Evolutionary conservation across 768 basidiomycete species (phyloP).

Genomic region (Hericium rajendrae): DNA sequence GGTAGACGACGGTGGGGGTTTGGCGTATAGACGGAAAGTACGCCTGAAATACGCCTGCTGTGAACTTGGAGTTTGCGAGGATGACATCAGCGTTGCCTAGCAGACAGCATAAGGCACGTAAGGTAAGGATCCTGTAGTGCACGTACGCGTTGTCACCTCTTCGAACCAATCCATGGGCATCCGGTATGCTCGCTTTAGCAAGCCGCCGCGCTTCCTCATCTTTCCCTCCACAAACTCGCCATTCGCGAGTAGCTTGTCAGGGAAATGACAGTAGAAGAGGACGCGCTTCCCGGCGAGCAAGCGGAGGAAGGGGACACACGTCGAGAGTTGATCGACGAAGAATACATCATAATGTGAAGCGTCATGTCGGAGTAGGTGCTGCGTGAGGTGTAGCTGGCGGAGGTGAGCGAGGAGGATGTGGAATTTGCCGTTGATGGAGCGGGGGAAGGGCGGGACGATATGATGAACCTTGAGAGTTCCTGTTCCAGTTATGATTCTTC

Average conservation of each 20-base stretch:
- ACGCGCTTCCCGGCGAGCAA: constrained; percentile 61
- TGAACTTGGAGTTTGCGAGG: constrained; percentile 88
- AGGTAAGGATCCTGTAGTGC: neutral
- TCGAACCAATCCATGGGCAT: constrained; percentile 87
- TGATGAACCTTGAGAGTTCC: constrained; percentile 75
- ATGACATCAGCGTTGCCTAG: constrained; percentile 84
- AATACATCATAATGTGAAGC: constrained; percentile 67
- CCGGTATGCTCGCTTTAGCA: constrained; percentile 73
- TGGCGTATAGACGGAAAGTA: constrained; percentile 63
- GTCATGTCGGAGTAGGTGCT: constrained; percentile 44
- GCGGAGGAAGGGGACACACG: constrained; percentile 79
- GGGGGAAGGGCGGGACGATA: constrained; percentile 68
- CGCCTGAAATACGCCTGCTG: constrained; percentile 65
- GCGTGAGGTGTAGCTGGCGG: constrained; percentile 76
- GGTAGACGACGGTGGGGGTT: constrained; percentile 79
- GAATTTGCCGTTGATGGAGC: constrained; percentile 67
- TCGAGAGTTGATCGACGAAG: constrained; percentile 92
- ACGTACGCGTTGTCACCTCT: constrained; percentile 79
- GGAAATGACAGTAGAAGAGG: constrained; percentile 97
- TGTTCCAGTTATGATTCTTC: constrained; percentile 20
- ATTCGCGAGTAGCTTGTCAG: constrained; percentile 82
- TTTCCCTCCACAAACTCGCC: constrained; percentile 55
- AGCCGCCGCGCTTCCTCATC: constrained; percentile 28
- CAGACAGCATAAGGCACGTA: neutral
- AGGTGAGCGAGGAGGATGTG: constrained; percentile 86